Conservation (phyloP, 2,329 filamentous ascomycete species). For the Botrytis medusae region DNA sequence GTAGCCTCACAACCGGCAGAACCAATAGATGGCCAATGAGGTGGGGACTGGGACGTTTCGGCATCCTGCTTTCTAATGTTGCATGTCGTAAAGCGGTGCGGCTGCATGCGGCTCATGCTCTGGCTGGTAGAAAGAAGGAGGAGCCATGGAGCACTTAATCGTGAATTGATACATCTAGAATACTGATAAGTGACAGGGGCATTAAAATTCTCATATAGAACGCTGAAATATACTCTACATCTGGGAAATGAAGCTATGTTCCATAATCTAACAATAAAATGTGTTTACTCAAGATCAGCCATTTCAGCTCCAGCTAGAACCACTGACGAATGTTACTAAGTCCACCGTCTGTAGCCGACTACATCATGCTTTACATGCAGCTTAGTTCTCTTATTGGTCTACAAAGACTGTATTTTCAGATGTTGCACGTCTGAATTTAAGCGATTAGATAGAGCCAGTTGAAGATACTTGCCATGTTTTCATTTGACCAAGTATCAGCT, state of each 20-base stretch:
- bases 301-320: not conserved
- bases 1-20: not conserved
- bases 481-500: not conserved
- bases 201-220: too few relatives aligned
- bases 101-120: not conserved
- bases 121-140: not conserved
- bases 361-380: not conserved
- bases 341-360: too few relatives aligned
- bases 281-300: not conserved
- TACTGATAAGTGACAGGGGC: too few relatives aligned
- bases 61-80: not conserved
- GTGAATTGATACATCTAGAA: not conserved
- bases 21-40: not conserved
- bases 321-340: not conserved
- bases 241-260: not conserved
- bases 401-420: not conserved
- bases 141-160: not conserved
- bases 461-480: not conserved
- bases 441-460: not conserved
- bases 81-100: not conserved
- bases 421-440: conserved; percentile 8
- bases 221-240: too few relatives aligned
- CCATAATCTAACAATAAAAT: not conserved
- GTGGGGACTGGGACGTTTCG: fast-evolving
- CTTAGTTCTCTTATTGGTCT: not conserved